A percentile compares a stretch with the other conserved stretches of the same genome.
phyloP scores from a whole-genome alignment of 163 green algal genomes.

The Scenedesmus sp. region DNA sequence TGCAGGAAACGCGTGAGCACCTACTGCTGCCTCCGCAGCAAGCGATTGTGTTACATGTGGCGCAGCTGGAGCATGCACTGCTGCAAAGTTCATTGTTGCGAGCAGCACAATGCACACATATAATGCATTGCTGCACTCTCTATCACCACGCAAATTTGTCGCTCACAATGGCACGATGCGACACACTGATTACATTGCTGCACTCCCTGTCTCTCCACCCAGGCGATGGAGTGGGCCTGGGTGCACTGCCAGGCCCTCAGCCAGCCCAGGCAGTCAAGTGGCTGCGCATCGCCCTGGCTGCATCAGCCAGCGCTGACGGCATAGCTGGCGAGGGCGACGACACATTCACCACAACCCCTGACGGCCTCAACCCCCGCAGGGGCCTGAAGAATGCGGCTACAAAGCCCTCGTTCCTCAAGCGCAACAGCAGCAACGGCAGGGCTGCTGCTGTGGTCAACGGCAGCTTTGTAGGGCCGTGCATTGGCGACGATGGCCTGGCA shows the following conservation, averaged over 20 bases:
- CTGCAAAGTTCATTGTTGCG: no score
- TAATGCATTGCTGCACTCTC: no score
- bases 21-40: no score
- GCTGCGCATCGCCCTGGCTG: slow-evolving; percentile 1
- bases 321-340: not conserved
- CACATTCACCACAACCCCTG: not conserved
- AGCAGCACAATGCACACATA: no score
- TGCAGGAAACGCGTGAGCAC: no score
- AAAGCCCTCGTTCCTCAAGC: not conserved
- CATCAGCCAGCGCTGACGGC: not conserved
- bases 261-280: not conserved
- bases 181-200: no score
- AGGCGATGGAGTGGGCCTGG: slow-evolving; percentile 24
- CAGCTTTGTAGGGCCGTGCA: not conserved
- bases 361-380: slow-evolving; percentile 14
- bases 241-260: not conserved
- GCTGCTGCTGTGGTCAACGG: slow-evolving; percentile 2
- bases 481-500: not conserved
- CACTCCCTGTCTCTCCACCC: not conserved
- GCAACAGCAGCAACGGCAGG: not conserved
- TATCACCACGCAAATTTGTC: no score
- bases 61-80: no score
- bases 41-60: no score
- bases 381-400: not conserved
- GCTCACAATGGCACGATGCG: no score